Conservation (phyloP, 495 filamentous ascomycete genomes). For the Oleoguttula mirabilis region DNA sequence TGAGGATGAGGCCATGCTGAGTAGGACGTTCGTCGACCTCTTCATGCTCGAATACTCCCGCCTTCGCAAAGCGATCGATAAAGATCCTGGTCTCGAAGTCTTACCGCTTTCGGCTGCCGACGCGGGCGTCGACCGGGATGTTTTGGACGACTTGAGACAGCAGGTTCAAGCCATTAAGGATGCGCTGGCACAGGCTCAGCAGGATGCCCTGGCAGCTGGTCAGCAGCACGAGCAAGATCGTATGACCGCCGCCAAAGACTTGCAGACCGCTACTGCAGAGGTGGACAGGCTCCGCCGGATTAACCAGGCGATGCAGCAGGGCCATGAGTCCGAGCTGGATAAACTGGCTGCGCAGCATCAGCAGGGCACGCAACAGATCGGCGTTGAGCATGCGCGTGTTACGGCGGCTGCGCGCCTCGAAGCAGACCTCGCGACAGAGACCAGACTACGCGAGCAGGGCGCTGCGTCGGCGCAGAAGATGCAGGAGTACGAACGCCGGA, state of each 20-base stretch:
- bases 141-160: constrained; percentile 64
- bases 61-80: constrained; percentile 74
- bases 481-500: constrained; percentile 16
- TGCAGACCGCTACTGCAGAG: constrained; percentile 55
- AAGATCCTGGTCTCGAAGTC: constrained; percentile 77
- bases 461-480: constrained; percentile 6
- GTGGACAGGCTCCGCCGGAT: constrained; percentile 52
- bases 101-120: constrained; percentile 38
- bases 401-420: constrained; percentile 5
- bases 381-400: constrained; percentile 19
- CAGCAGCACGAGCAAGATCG: constrained; percentile 59
- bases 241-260: constrained; percentile 63
- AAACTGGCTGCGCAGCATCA: constrained; percentile 32
- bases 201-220: constrained; percentile 48
- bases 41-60: constrained; percentile 91
- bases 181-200: constrained; percentile 54
- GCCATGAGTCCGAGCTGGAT: constrained; percentile 48
- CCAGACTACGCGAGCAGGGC: constrained; percentile 2
- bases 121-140: constrained; percentile 30
- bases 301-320: constrained; percentile 57
- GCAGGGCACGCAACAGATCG: constrained; percentile 30
- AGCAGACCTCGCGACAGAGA: background rate
- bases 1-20: constrained; percentile 34
- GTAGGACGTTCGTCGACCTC: constrained; percentile 80
- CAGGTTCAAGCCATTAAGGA: constrained; percentile 64